Evolutionary conservation across 1,139 yeast genomes (phyloP).

Genomic region (Magnusiomyces sp.): DNA sequence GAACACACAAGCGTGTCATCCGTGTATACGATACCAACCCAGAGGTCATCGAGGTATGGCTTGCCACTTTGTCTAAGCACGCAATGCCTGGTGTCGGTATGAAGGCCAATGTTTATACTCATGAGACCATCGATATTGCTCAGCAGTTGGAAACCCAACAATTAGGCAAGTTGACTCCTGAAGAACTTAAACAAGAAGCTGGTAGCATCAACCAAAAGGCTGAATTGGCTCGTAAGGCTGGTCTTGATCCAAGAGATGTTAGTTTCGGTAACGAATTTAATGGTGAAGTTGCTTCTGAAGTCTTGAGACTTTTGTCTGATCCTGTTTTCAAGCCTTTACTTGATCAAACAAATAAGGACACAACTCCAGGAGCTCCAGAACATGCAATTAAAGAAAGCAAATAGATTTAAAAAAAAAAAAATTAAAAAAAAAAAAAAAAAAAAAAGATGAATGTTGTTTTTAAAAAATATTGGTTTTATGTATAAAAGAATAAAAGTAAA

Average conservation of each 20-base stretch:
- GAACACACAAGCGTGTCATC: slow-evolving; percentile 67
- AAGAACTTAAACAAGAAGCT: slow-evolving; percentile 3
- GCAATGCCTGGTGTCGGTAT: slow-evolving; percentile 76
- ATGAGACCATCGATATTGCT: slow-evolving; percentile 46
- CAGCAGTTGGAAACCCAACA: slow-evolving; percentile 26
- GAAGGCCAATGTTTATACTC: slow-evolving; percentile 58
- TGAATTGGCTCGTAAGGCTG: too few species aligned
- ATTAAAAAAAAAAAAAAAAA: background rate
- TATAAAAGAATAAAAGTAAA: background rate
- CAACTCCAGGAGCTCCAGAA: slow-evolving; percentile 13
- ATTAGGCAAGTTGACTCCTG: slow-evolving; percentile 1
- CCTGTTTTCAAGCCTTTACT: slow-evolving; percentile 44
- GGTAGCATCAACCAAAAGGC: slow-evolving; percentile 8
- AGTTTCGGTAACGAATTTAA: slow-evolving; percentile 28
- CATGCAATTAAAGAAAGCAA: slow-evolving; percentile 16
- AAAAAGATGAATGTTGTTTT: background rate
- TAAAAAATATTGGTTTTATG: background rate
- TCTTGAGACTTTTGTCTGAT: slow-evolving; percentile 58
- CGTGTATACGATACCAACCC: slow-evolving; percentile 79
- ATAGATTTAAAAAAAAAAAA: background rate
- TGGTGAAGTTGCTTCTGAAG: slow-evolving; percentile 64
- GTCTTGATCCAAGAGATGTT: slow-evolving; percentile 1
- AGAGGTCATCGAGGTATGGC: slow-evolving; percentile 75
- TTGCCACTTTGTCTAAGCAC: slow-evolving; percentile 71
- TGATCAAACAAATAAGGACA: slow-evolving; percentile 17